A percentile compares a stretch with the other conserved stretches of the same genome.
These are phyloP conservation scores for Lachnellula suecica DNA, from an alignment of 2,329 filamentous ascomycete genomes.

Conservation along the genomic window DNA sequence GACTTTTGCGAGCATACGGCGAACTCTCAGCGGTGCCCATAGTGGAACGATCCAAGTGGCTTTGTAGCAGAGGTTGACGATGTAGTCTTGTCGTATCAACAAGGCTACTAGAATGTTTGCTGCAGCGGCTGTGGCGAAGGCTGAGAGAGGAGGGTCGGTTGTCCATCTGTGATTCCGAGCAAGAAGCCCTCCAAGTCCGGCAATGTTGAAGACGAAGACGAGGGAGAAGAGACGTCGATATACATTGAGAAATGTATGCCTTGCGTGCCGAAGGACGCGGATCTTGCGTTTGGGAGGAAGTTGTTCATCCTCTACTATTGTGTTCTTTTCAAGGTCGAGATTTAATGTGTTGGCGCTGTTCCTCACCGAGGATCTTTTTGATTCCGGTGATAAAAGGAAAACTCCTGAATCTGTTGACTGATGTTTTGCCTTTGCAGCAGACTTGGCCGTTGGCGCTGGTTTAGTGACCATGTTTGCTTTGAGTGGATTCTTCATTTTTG, in stretches of 20 bases:
- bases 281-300: slow-evolving; percentile 16
- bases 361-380: slow-evolving; percentile 7
- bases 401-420: not conserved
- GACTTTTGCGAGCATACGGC: slow-evolving; percentile 46
- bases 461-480: not conserved
- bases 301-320: too few relatives aligned
- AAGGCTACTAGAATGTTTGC: slow-evolving; percentile 49
- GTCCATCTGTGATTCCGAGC: slow-evolving; percentile 12
- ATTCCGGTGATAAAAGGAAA: not conserved
- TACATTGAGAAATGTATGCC: slow-evolving; percentile 45
- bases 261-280: slow-evolving; percentile 15
- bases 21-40: slow-evolving; percentile 46
- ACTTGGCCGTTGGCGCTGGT: not conserved
- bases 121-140: slow-evolving; percentile 19
- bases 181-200: slow-evolving; percentile 38
- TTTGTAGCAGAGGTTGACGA: slow-evolving; percentile 51
- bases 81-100: slow-evolving; percentile 50
- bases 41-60: slow-evolving; percentile 45
- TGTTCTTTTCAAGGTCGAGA: not conserved
- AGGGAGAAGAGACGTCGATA: slow-evolving; percentile 58
- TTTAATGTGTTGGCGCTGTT: slow-evolving; percentile 1
- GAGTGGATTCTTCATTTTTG: not conserved
- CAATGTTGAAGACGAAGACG: slow-evolving; percentile 49
- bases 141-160: slow-evolving; percentile 5
- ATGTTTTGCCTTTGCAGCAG: not conserved